Conservation (phyloP, 2,329 filamentous ascomycete species). For the Trichoderma arundinaceum region DNA sequence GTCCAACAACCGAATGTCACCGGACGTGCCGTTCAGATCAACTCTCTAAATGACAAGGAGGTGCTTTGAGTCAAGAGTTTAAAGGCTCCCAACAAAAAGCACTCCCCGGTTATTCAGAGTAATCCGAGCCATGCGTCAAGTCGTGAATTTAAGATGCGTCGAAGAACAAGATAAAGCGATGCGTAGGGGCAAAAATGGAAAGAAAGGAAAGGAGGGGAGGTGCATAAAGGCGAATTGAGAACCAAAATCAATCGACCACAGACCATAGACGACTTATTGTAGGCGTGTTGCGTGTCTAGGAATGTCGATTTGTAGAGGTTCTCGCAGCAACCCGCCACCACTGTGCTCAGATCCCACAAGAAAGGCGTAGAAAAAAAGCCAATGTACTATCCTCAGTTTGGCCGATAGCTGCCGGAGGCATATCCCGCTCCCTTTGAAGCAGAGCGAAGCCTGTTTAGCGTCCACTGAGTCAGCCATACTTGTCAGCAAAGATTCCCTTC, state of each 20-base stretch:
- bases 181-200: slow-evolving; percentile 41
- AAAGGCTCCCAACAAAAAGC: slow-evolving; percentile 18
- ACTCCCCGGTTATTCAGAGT: slow-evolving; percentile 35
- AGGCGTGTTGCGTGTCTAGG: slow-evolving; percentile 34
- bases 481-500: slow-evolving; percentile 72
- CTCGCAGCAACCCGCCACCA: slow-evolving; percentile 30
- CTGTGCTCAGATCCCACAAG: slow-evolving; percentile 31
- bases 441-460: slow-evolving; percentile 84
- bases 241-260: slow-evolving; percentile 31
- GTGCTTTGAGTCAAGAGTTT: slow-evolving; percentile 23
- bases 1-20: slow-evolving; percentile 40
- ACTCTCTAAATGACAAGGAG: slow-evolving; percentile 34
- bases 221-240: slow-evolving; percentile 37
- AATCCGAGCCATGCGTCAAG: slow-evolving; percentile 50
- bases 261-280: slow-evolving; percentile 2
- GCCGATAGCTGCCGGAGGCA: slow-evolving; percentile 49
- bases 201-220: slow-evolving; percentile 35
- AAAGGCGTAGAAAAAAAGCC: slow-evolving; percentile 32
- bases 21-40: slow-evolving; percentile 50
- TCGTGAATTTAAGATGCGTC: slow-evolving; percentile 46
- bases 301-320: slow-evolving; percentile 38
- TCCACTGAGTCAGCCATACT: slow-evolving; percentile 81
- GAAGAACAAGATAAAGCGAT: slow-evolving; percentile 53
- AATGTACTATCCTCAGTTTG: slow-evolving; percentile 41
- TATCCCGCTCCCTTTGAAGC: slow-evolving; percentile 71